Evolutionary conservation across 495 filamentous ascomycete genomes (phyloP), one percentile per base, ranked within the genome.

Genomic region (Penicillium odoratum): DNA sequence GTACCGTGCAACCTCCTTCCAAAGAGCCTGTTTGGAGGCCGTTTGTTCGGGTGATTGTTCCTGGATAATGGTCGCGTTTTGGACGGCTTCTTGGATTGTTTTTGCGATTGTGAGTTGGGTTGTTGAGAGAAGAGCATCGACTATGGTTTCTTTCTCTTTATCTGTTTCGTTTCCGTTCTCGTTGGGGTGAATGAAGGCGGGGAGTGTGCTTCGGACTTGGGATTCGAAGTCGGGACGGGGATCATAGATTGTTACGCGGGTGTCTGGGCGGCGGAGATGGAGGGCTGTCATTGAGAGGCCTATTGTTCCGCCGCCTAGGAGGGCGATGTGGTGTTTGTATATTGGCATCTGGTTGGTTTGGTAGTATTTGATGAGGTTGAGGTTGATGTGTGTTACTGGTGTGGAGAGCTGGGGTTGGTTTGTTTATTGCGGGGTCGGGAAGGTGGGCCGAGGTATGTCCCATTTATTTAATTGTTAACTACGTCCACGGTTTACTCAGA

Each of bases 201-300:
- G 79, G 8, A 83, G 68, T 0, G 61, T 74, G 18, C 62, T 59
- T 5, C 59, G 60, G 49, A 85, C 59, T 63, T 84, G 77, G 11
- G 72, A 48, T 42, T 75, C 63, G 34, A 81, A 67, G 59, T 85
- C 78, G 16, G 80, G 77, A 8, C 82, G 69, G 6, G 80, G 79
- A 58, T 85, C 82, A 63, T 75, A 78, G 60, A 85, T 75, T 42
- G 78, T 78, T 28, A 85, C 63, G 11, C 65, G 66, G 10, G 69
- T 69, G 55, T 70, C 66, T 4, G 68, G 64, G 56, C 78, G 74
- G 2, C 69, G 57, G 38, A 86, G 70, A 61, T 86, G 82, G 11
- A 85, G 75, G 50, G 81, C 80, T 29, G 79, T 71, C 73, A 83
- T 83, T 29, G 83, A 85, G 49, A 85, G 77, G 53, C 84, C 83